phyloP scores from a whole-genome alignment of 1,284 basidiomycete genomes.

The Tremellales sp. region DNA sequence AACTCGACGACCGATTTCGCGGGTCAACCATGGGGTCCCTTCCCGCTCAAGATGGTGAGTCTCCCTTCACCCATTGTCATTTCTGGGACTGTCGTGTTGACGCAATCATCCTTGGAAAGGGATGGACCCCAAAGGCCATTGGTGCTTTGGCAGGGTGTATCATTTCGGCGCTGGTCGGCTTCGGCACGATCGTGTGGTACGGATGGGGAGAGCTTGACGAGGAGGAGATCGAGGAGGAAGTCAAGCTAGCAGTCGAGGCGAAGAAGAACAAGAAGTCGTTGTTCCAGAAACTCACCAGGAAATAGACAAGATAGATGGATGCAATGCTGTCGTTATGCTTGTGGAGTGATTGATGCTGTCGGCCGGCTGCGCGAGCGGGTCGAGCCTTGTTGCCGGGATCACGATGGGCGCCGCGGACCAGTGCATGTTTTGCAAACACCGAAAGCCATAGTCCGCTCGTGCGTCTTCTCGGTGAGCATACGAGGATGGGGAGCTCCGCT shows the following conservation, averaged over 20 bases:
- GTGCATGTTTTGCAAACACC: no score
- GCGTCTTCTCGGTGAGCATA: no score
- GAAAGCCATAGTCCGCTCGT: no score
- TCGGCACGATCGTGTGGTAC: constrained; percentile 79
- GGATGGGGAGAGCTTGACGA: constrained; percentile 65
- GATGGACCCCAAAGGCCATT: constrained; percentile 78
- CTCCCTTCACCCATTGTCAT: constrained; percentile 2
- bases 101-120: constrained; percentile 35
- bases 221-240: constrained; percentile 71
- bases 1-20: constrained; percentile 45
- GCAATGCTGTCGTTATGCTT: no score
- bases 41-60: constrained; percentile 52
- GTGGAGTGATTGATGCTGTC: no score
- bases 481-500: no score
- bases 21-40: constrained; percentile 64
- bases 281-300: constrained; percentile 17
- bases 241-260: constrained; percentile 54
- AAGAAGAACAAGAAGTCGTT: constrained; percentile 54
- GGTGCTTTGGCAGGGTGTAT: constrained; percentile 82
- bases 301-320: no score
- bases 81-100: not conserved
- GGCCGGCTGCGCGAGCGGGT: no score
- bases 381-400: no score
- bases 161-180: constrained; percentile 73
- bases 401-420: no score